A percentile compares a stretch with the other conserved stretches of the same genome.
Conservation (phyloP, 495 filamentous ascomycete species). For the Collariella sp. region DNA sequence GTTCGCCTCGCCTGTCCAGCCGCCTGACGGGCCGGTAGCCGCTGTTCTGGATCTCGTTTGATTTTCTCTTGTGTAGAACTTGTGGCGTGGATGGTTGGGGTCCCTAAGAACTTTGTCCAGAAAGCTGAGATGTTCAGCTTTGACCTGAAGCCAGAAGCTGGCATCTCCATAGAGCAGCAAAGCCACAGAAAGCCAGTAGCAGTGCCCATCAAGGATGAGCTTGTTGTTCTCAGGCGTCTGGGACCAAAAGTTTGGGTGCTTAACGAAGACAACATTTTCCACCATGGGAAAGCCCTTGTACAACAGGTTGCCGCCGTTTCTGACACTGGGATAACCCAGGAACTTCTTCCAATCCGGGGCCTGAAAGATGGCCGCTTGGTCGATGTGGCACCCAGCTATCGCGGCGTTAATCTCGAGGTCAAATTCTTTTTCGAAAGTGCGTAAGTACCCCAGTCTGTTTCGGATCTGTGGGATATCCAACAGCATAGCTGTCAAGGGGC, state of each 20-base stretch:
- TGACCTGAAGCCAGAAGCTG: conserved; percentile 20
- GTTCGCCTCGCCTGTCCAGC: conserved; percentile 3
- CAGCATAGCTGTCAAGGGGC: not conserved
- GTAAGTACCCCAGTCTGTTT: not conserved
- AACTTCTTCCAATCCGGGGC: not conserved
- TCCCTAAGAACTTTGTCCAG: conserved; percentile 13
- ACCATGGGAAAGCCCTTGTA: conserved; percentile 15
- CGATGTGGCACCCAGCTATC: not conserved
- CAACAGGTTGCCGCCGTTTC: not conserved
- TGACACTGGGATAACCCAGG: not conserved
- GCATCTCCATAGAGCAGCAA: conserved; percentile 16
- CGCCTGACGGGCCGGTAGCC: not conserved
- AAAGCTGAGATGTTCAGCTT: conserved; percentile 22
- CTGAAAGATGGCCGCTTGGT: not conserved
- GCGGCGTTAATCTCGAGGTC: not conserved
- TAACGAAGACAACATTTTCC: conserved; percentile 17
- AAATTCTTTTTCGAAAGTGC: not conserved
- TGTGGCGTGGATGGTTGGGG: conserved; percentile 17
- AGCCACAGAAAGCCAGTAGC: conserved; percentile 16
- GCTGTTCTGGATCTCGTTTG: not conserved
- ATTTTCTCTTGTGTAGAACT: conserved; percentile 11
- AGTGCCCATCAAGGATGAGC: conserved; percentile 7
- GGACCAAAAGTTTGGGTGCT: conserved; percentile 13
- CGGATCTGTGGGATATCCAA: not conserved
- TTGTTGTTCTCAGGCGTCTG: conserved; percentile 1